Percentiles rank a stretch among this genome's conserved stretches.
Evolutionary conservation across 2,329 filamentous ascomycete genomes (phyloP).

Genomic region (Neopestalotiopsis clavispora): DNA sequence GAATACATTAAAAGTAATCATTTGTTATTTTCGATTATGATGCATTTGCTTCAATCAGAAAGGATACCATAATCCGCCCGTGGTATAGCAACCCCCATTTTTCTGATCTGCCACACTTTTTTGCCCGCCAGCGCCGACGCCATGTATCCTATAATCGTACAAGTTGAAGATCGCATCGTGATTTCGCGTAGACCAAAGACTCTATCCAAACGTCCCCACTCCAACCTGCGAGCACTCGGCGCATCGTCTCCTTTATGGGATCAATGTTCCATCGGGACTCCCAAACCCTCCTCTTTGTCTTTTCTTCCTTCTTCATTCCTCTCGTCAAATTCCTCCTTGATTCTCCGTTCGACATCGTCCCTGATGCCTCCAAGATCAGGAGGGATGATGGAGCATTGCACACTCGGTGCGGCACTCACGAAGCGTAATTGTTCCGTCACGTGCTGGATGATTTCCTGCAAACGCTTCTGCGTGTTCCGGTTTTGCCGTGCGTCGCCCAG

Average conservation of each 20-base stretch:
- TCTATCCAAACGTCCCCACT: neutral
- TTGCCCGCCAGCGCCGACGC: neutral
- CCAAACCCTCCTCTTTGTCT: constrained; percentile 61
- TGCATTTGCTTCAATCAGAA: neutral
- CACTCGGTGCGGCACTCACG: constrained; percentile 82
- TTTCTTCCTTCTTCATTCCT: constrained; percentile 58
- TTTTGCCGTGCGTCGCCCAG: constrained; percentile 74
- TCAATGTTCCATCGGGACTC: constrained; percentile 35
- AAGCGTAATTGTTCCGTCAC: constrained; percentile 87
- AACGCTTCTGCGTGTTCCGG: constrained; percentile 76
- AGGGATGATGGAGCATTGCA: constrained; percentile 82
- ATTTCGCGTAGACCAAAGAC: neutral
- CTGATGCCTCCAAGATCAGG: constrained; percentile 73
- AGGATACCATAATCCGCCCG: neutral
- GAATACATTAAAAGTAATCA: too few relatives aligned
- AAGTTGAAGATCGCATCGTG: neutral
- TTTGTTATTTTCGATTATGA: too few relatives aligned
- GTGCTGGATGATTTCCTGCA: constrained; percentile 76
- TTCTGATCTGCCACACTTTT: neutral
- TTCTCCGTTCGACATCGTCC: constrained; percentile 69
- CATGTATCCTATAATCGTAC: neutral
- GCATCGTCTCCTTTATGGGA: neutral
- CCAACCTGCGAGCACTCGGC: too few relatives aligned
- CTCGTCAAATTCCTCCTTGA: constrained; percentile 69
- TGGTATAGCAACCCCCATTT: neutral